Conservation (phyloP, 2,329 filamentous ascomycete species). For the Penicillium sp. region DNA sequence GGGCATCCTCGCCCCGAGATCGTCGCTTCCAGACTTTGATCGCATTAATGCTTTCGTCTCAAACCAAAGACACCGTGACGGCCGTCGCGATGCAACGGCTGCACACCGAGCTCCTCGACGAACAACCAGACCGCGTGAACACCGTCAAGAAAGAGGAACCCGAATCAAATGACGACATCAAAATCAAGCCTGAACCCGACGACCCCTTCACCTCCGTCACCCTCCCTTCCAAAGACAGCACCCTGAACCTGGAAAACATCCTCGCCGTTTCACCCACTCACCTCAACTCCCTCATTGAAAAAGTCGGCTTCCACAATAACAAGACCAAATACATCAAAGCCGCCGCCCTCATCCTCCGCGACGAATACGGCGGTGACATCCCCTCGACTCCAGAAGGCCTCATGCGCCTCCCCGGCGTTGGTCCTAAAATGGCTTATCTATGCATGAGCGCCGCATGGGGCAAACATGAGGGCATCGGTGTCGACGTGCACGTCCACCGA, state of each 20-base stretch:
- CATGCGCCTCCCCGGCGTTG: conserved; percentile 79
- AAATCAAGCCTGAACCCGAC: conserved; percentile 31
- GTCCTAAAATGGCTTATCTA: conserved; percentile 93
- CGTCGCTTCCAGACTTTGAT: conserved; percentile 84
- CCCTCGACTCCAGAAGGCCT: conserved; percentile 76
- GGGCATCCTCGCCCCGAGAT: conserved; percentile 52
- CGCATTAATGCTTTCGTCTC: conserved; percentile 85
- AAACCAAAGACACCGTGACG: conserved; percentile 92
- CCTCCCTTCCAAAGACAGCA: conserved; percentile 41
- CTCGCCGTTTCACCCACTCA: conserved; percentile 68
- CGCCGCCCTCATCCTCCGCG: conserved; percentile 71
- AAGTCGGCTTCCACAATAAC: conserved; percentile 92
- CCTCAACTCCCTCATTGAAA: conserved; percentile 75
- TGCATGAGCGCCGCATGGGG: conserved; percentile 79
- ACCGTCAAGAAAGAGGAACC: conserved; percentile 17
- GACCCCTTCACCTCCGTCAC: conserved; percentile 28
- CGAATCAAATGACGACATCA: conserved; percentile 12
- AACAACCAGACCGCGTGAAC: conserved; percentile 6
- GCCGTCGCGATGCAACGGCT: conserved; percentile 79
- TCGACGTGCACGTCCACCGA: conserved; percentile 92
- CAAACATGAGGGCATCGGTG: conserved; percentile 76
- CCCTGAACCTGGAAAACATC: conserved; percentile 75
- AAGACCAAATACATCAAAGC: conserved; percentile 85
- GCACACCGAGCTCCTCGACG: conserved; percentile 68
- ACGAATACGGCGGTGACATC: conserved; percentile 74